Evolutionary conservation across 2,329 filamentous ascomycete species (phyloP).

Genomic region (Venturia aucupariae): DNA sequence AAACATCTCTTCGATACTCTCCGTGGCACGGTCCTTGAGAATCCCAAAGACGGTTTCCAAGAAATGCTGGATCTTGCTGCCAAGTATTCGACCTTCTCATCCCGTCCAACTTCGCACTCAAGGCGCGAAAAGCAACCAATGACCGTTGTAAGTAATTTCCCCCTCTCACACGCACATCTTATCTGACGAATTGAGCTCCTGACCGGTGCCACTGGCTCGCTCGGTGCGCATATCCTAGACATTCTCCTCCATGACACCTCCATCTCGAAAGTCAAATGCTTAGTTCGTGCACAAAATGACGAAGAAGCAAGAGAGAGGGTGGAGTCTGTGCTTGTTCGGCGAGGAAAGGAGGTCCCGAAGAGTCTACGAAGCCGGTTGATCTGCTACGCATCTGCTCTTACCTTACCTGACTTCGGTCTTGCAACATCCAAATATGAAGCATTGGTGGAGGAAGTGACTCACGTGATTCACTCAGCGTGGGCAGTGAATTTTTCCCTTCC

Average conservation of each 20-base stretch:
- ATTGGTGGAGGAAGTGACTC: slow-evolving; percentile 24
- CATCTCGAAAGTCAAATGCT: slow-evolving; percentile 38
- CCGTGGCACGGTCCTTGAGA: no score
- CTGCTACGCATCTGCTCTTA: not conserved
- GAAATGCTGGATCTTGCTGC: not conserved
- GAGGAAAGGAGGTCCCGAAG: no score
- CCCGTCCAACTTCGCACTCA: not conserved
- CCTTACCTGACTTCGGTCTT: slow-evolving; percentile 7
- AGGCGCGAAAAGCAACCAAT: not conserved
- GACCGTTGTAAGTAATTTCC: not conserved
- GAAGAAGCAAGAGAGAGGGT: not conserved
- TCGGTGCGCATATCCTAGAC: slow-evolving; percentile 50
- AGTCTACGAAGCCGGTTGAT: not conserved
- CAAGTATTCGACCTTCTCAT: not conserved
- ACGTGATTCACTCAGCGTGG: slow-evolving; percentile 46
- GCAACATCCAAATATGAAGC: slow-evolving; percentile 18
- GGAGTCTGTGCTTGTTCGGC: not conserved
- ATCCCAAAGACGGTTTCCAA: not conserved
- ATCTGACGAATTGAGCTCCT: not conserved
- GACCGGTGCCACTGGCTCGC: slow-evolving; percentile 57
- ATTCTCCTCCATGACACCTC: slow-evolving; percentile 23
- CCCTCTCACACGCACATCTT: not conserved
- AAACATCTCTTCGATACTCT: not conserved
- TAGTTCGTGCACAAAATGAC: slow-evolving; percentile 36
- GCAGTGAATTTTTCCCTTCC: slow-evolving; percentile 49